phyloP scores from a whole-genome alignment of 2,329 filamentous ascomycete species.

The Dactylonectria estremocensis region DNA sequence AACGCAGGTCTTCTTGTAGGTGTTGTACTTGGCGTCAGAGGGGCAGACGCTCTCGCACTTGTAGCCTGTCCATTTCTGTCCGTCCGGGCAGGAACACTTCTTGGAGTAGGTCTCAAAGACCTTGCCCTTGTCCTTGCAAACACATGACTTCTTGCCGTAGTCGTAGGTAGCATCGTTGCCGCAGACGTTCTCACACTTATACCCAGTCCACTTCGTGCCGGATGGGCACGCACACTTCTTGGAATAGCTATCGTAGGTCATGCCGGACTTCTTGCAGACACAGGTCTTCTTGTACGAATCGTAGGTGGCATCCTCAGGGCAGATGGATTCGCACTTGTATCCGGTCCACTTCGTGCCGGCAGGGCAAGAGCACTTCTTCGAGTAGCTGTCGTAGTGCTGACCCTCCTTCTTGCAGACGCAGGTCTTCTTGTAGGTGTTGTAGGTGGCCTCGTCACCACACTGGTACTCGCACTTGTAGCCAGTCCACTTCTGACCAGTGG shows the following conservation, averaged over 20 bases:
- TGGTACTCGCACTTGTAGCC: slow-evolving; percentile 11
- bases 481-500: slow-evolving; percentile 12
- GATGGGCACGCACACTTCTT: not conserved
- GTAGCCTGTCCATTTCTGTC: slow-evolving; percentile 12
- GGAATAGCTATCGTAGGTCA: not conserved
- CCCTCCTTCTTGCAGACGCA: slow-evolving; percentile 18
- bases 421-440: not conserved
- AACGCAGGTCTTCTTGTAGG: slow-evolving; percentile 1
- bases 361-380: slow-evolving; percentile 25
- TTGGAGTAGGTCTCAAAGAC: not conserved
- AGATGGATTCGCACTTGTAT: slow-evolving; percentile 13
- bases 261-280: slow-evolving; percentile 9
- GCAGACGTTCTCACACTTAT: slow-evolving; percentile 10
- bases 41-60: slow-evolving; percentile 11
- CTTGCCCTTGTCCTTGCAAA: not conserved
- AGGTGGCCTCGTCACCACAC: not conserved
- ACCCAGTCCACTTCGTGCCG: slow-evolving; percentile 10
- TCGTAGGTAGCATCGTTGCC: slow-evolving; percentile 14
- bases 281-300: slow-evolving; percentile 2
- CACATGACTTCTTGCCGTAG: not conserved
- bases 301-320: slow-evolving; percentile 23
- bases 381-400: slow-evolving; percentile 11
- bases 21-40: slow-evolving; percentile 9
- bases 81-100: not conserved
- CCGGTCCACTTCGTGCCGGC: slow-evolving; percentile 12